Evolutionary conservation across 768 basidiomycete genomes (phyloP), one percentile per base, ranked within the genome.

Genomic region (Dioszegia hungarica): DNA sequence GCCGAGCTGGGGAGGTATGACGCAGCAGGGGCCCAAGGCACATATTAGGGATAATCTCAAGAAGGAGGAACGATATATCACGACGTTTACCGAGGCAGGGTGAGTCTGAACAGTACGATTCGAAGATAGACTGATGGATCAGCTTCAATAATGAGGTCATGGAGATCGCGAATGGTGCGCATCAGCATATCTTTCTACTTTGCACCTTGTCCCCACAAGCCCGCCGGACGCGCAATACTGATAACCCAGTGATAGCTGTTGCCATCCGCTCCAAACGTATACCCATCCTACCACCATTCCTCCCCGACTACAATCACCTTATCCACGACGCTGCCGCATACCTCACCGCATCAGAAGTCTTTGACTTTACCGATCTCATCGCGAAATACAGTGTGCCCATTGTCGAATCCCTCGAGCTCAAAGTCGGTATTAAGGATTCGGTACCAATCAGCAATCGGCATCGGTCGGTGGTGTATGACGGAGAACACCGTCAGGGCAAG

Each of bases 51-150:
- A 22, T 3, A 54, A 54, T 43, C 36, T 59, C 19, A 20, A 22
- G 50, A n/a, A 53, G n/a, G 57, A 54, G 25, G 33, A 33, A 33
- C 29, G 46, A 15, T 59, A 59, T 38, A 10, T 59, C 11, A 59
- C 36, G 11, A 34, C 54, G 8, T 33, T 45, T 24, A 9, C 33
- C 4, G 19, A 15, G 4, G 22, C 33, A 10, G 54, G 54, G 41
- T 55, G 43, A 52, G 56, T 33, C 31, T 33, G 14, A 33, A 33
- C n/a, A n/a, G n/a, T 33, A 6, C 31, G 31, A 33, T 6, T 14
- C 14, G 31, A 14, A 33, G 8, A 6, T 14, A 33, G 31, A 14
- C 31, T 33, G 14, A 33, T 14, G 14, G 31, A 14, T n/a, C 24
- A 47, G 53, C 5, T 54, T n/a, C 19, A 57, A 11, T 22, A 57